Evolutionary conservation across 2,329 filamentous ascomycete genomes (phyloP).

Genomic region (Monilinia laxa): DNA sequence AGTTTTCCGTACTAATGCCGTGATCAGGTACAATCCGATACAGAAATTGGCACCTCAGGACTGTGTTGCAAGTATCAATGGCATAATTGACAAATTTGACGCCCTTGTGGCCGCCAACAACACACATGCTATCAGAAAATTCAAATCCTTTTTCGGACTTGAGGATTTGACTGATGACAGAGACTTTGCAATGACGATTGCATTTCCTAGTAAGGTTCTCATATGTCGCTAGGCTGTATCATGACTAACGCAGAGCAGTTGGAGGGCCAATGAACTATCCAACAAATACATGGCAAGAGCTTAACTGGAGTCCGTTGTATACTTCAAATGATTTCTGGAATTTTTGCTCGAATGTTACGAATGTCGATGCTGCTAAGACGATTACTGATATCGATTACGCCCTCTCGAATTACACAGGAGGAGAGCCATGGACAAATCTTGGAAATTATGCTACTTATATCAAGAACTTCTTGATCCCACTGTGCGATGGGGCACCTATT

Average conservation of each 20-base stretch:
- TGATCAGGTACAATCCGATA: constrained; percentile 45
- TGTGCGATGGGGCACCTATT: constrained; percentile 45
- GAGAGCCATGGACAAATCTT: constrained; percentile 51
- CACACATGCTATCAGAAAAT: constrained; percentile 44
- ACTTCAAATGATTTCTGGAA: constrained; percentile 50
- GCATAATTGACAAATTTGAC: constrained; percentile 52
- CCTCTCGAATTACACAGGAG: constrained; percentile 50
- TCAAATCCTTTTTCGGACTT: constrained; percentile 51
- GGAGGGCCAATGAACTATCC: constrained; percentile 51
- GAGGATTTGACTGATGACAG: constrained; percentile 46
- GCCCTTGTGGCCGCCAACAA: constrained; percentile 46
- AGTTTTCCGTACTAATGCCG: neutral
- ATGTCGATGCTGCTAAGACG: constrained; percentile 46
- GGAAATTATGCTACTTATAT: constrained; percentile 54
- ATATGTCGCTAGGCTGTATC: neutral
- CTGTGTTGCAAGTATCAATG: constrained; percentile 50
- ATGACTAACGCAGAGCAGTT: constrained; percentile 32
- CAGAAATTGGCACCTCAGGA: constrained; percentile 51
- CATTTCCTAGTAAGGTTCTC: constrained; percentile 41
- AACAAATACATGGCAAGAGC: constrained; percentile 54
- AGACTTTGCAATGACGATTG: constrained; percentile 51
- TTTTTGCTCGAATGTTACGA: constrained; percentile 54
- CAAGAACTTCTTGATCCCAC: constrained; percentile 46
- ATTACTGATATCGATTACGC: constrained; percentile 48
- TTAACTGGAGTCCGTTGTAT: constrained; percentile 49